Conservation (phyloP, 75 land plant genomes). For the Selaginella tamariscina region DNA sequence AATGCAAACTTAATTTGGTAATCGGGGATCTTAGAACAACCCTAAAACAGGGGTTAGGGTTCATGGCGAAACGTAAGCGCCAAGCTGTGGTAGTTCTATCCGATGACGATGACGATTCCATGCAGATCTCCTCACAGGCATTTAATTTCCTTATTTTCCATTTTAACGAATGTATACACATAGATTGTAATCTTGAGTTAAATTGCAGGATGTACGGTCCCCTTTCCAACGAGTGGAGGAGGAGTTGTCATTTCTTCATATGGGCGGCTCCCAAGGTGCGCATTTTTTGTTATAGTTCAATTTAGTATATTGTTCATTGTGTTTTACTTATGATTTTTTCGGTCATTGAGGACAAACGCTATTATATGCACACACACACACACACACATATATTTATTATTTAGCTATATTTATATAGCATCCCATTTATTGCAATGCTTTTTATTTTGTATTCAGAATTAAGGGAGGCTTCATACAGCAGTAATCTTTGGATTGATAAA, state of each 20-base stretch:
- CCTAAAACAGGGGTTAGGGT: no score
- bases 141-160: background rate
- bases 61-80: background rate
- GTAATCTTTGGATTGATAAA: constrained; percentile 67
- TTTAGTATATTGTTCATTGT: no score
- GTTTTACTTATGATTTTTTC: no score
- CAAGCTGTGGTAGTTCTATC: background rate
- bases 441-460: background rate
- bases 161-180: background rate
- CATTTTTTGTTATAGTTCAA: no score
- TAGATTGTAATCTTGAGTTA: no score
- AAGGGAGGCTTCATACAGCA: background rate
- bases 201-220: background rate
- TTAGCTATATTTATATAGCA: no score
- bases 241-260: background rate
- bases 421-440: background rate
- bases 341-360: no score
- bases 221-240: background rate
- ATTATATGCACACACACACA: no score
- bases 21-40: no score
- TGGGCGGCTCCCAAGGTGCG: background rate
- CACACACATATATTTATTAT: no score
- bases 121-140: background rate
- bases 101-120: background rate
- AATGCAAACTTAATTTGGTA: background rate